phyloP scores from a whole-genome alignment of 1,139 yeast genomes.

The Zygoascus hellenicus region DNA sequence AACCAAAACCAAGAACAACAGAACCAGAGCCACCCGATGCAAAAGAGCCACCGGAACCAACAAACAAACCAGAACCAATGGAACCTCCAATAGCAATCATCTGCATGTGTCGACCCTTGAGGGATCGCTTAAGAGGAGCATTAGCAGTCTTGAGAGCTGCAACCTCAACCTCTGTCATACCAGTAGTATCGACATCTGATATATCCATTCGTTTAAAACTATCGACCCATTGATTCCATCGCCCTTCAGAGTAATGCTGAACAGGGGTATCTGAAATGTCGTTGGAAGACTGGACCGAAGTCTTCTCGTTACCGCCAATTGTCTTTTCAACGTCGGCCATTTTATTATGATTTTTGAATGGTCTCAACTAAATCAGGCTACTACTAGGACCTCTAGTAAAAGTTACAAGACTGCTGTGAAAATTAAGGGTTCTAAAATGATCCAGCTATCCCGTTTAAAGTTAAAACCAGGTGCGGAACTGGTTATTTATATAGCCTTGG shows the following conservation, averaged over 20 bases:
- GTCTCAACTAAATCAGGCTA: too few species aligned
- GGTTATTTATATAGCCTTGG: too few species aligned
- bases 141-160: conserved; percentile 40
- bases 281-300: conserved; percentile 4
- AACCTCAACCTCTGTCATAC: conserved; percentile 24
- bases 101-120: conserved; percentile 62
- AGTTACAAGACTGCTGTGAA: too few species aligned
- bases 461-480: too few species aligned
- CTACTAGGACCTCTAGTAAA: too few species aligned
- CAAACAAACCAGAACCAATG: conserved; percentile 71
- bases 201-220: conserved; percentile 27
- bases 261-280: conserved; percentile 4
- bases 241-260: neutral
- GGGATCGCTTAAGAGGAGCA: conserved; percentile 61
- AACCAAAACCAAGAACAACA: conserved; percentile 49
- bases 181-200: conserved; percentile 26
- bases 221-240: conserved; percentile 26
- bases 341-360: neutral
- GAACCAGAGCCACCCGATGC: conserved; percentile 64
- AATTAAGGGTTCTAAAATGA: too few species aligned
- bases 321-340: conserved; percentile 8
- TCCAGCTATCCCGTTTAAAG: too few species aligned
- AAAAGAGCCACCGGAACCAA: conserved; percentile 59
- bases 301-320: conserved; percentile 4
- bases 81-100: conserved; percentile 90